phyloP scores from a whole-genome alignment of 257 asterid genomes.

The Paulownia fortunei region DNA sequence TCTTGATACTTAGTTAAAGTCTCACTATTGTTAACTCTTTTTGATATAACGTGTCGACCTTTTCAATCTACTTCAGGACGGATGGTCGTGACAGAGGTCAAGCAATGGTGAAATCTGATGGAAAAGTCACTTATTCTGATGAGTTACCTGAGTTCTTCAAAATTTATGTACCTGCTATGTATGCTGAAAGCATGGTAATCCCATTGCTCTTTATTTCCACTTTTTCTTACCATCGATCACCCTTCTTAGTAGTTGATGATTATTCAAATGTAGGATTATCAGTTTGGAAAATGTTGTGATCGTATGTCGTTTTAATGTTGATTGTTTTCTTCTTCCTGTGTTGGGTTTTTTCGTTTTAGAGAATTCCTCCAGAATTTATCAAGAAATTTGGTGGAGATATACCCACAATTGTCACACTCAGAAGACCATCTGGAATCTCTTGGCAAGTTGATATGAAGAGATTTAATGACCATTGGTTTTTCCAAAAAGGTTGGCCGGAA shows the following conservation, averaged over 20 bases:
- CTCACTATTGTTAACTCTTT: neutral
- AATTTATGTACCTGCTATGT: constrained; percentile 19
- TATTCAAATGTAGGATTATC: neutral
- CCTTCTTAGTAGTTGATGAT: neutral
- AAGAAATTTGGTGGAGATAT: constrained; percentile 33
- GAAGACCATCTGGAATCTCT: neutral
- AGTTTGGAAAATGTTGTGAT: neutral
- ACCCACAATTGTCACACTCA: constrained; percentile 34
- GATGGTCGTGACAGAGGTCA: constrained; percentile 3
- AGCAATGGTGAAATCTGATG: neutral
- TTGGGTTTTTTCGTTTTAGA: constrained; percentile 16
- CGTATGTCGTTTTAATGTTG: neutral
- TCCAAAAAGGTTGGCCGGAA: constrained; percentile 46
- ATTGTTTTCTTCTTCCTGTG: neutral
- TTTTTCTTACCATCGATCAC: neutral
- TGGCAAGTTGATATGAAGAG: constrained; percentile 34
- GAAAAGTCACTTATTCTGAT: constrained; percentile 20
- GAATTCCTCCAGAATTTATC: constrained; percentile 45
- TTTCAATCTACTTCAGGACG: neutral
- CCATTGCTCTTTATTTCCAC: neutral
- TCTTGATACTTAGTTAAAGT: neutral
- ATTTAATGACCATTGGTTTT: constrained; percentile 30
- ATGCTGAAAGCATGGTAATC: constrained; percentile 39
- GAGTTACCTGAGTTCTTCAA: constrained; percentile 46
- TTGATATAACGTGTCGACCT: neutral